A percentile compares a stretch with the other conserved stretches of the same genome.
These are phyloP conservation scores for Pseudonectria foliicola DNA, from an alignment of 2,329 filamentous ascomycete genomes.

Conservation along the genomic window DNA sequence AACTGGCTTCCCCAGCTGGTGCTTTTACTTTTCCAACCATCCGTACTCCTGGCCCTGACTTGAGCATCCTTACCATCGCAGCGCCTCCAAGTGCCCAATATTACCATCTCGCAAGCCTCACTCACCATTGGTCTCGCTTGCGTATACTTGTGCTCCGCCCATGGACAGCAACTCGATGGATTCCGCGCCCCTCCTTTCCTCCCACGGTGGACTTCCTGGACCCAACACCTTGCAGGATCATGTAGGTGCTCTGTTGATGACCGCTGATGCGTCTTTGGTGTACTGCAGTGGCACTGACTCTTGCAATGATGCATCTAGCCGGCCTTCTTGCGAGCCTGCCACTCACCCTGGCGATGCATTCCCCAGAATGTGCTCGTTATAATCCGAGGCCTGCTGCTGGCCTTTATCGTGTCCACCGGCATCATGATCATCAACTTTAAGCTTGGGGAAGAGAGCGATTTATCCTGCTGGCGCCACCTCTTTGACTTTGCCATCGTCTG, in stretches of 20 bases:
- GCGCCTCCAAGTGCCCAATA: neutral
- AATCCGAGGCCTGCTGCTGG: constrained; percentile 35
- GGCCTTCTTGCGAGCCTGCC: constrained; percentile 43
- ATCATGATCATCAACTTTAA: constrained; percentile 40
- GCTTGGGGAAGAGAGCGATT: constrained; percentile 32
- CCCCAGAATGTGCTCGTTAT: constrained; percentile 38
- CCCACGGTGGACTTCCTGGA: constrained; percentile 23
- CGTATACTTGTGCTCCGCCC: too few species aligned
- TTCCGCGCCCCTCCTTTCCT: constrained; percentile 28
- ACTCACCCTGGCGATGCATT: constrained; percentile 43
- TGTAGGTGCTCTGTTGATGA: constrained; percentile 20
- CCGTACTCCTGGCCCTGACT: constrained; percentile 1
- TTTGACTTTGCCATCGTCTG: constrained; percentile 45
- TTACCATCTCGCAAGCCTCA: neutral
- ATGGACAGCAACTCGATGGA: constrained; percentile 20
- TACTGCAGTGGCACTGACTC: too few species aligned
- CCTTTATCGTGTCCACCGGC: constrained; percentile 35
- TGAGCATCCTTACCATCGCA: constrained; percentile 5
- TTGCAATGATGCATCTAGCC: constrained; percentile 29
- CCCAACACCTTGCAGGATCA: constrained; percentile 30
- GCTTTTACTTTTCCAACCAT: neutral
- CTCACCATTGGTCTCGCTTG: neutral
- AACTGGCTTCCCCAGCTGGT: neutral
- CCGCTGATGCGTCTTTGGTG: too few species aligned
- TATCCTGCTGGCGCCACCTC: constrained; percentile 33